Conservation (phyloP, 2,329 filamentous ascomycete genomes). For the Phoma sp. region DNA sequence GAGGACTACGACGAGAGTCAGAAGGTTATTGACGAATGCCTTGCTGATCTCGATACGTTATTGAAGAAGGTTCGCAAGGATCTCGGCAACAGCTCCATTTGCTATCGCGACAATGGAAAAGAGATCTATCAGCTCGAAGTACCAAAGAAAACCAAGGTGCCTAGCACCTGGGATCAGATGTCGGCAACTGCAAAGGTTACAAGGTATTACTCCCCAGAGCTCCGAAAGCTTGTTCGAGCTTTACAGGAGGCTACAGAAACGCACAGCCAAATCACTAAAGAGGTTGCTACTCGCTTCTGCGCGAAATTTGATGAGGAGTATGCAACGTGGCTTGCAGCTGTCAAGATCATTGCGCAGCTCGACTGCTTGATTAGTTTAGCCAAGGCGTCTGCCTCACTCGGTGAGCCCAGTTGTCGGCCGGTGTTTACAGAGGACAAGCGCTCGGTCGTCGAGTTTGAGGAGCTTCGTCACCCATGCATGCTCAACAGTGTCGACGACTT, state of each 20-base stretch:
- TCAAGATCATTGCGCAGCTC: constrained; percentile 87
- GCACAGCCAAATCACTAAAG: constrained; percentile 88
- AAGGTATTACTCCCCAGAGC: constrained; percentile 89
- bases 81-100: constrained; percentile 71
- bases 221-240: constrained; percentile 81
- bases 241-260: constrained; percentile 94
- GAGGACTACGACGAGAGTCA: constrained; percentile 90
- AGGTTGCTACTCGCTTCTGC: constrained; percentile 84
- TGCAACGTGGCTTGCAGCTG: constrained; percentile 83
- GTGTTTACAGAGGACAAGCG: constrained; percentile 85
- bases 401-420: constrained; percentile 87
- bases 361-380: constrained; percentile 95
- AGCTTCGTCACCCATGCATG: constrained; percentile 95
- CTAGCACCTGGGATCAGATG: constrained; percentile 93
- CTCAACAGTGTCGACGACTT: constrained; percentile 88
- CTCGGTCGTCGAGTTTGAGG: constrained; percentile 88
- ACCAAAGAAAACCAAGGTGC: constrained; percentile 84
- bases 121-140: constrained; percentile 97
- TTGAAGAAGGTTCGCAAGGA: constrained; percentile 75
- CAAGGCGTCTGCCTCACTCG: constrained; percentile 83
- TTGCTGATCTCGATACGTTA: constrained; percentile 73
- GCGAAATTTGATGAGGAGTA: constrained; percentile 89
- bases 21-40: constrained; percentile 76
- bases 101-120: constrained; percentile 80
- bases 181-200: constrained; percentile 90